Evolutionary conservation across 192 early-diverging fungal species (phyloP).

Genomic region (Bifiguratus adelaidae): DNA sequence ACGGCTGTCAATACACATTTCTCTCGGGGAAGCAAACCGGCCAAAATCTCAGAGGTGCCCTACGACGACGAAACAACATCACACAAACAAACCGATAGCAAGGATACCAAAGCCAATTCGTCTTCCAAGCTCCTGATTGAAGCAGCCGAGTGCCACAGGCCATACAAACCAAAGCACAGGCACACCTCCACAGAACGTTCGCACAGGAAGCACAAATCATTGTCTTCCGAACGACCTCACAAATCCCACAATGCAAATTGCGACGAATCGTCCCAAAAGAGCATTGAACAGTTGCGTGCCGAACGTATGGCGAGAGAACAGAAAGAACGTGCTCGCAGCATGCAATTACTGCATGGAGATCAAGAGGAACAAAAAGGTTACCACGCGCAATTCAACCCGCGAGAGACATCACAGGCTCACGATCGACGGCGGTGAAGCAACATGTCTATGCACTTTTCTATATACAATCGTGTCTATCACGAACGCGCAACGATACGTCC

Average conservation of each 20-base stretch:
- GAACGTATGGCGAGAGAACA: conserved; percentile 31
- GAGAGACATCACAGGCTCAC: conserved; percentile 22
- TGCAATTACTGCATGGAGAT: conserved; percentile 12
- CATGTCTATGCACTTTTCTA: no score
- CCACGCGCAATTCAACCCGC: conserved; percentile 41
- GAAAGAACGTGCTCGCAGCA: conserved; percentile 16
- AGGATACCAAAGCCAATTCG: no score
- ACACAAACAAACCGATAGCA: no score
- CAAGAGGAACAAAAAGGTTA: conserved; percentile 14
- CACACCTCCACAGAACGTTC: background rate
- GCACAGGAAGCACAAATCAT: background rate
- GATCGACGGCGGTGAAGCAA: conserved; percentile 17
- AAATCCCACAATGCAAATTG: background rate
- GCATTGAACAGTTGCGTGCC: conserved; percentile 26
- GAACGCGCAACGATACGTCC: no score
- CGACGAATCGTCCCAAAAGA: conserved; percentile 2
- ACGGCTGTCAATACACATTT: background rate
- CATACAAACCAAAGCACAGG: conserved; percentile 6
- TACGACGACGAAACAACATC: no score
- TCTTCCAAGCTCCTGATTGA: no score
- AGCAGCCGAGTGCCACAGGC: background rate
- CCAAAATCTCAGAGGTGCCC: no score
- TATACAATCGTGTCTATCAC: no score
- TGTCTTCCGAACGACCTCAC: background rate
- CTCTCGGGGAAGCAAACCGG: background rate